Evolutionary conservation across 495 filamentous ascomycete genomes (phyloP).

Genomic region (Penicillium cinerascens): DNA sequence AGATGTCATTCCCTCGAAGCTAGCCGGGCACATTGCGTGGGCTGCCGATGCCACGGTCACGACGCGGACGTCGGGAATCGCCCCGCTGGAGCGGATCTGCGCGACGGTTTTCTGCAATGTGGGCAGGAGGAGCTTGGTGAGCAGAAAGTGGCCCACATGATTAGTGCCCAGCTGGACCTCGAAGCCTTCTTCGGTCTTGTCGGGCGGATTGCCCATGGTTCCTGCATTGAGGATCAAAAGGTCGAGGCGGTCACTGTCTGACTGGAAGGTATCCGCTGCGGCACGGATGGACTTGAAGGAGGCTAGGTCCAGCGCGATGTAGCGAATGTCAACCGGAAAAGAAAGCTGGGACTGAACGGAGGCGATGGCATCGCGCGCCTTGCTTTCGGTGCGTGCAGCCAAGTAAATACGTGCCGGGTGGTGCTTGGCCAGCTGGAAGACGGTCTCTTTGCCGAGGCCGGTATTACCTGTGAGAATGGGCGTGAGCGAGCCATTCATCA

Average conservation of each 20-base stretch:
- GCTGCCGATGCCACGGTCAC: slow-evolving; percentile 27
- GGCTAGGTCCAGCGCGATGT: slow-evolving; percentile 48
- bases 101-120: slow-evolving; percentile 47
- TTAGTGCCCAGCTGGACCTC: slow-evolving; percentile 65
- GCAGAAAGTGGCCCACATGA: slow-evolving; percentile 51
- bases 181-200: slow-evolving; percentile 74
- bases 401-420: slow-evolving; percentile 60
- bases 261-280: slow-evolving; percentile 44
- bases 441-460: slow-evolving; percentile 64
- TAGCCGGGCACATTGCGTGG: slow-evolving; percentile 49
- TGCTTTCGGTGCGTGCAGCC: slow-evolving; percentile 52
- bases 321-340: slow-evolving; percentile 42
- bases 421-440: slow-evolving; percentile 60
- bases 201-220: slow-evolving; percentile 55
- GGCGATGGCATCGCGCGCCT: slow-evolving; percentile 48
- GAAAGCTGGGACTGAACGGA: slow-evolving; percentile 46
- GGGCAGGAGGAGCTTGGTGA: slow-evolving; percentile 62
- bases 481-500: not conserved
- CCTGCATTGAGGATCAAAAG: slow-evolving; percentile 54
- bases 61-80: slow-evolving; percentile 23
- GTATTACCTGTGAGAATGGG: slow-evolving; percentile 49
- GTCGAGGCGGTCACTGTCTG: slow-evolving; percentile 52
- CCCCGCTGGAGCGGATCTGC: slow-evolving; percentile 21
- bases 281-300: slow-evolving; percentile 51
- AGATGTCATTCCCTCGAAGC: slow-evolving; percentile 47